A percentile compares a stretch with the other conserved stretches of the same genome.
Evolutionary conservation across 768 basidiomycete species (phyloP).

Genomic region (Mycena polygramma): DNA sequence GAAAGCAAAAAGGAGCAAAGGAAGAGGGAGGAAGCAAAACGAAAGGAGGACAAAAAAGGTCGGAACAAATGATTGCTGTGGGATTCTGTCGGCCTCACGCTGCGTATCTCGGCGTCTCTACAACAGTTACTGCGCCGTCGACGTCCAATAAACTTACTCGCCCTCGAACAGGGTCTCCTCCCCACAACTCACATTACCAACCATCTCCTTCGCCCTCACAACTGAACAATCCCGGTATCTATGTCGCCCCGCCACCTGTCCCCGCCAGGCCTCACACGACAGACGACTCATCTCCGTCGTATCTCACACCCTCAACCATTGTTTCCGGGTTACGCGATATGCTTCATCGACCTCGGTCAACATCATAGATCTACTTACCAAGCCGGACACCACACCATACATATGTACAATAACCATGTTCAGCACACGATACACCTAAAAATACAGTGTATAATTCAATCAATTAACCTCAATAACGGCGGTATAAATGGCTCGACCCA

Average conservation of each 20-base stretch:
- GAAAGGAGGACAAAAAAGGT: conserved; percentile 47
- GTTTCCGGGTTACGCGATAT: conserved; percentile 36
- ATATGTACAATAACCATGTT: conserved; percentile 27
- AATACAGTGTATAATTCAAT: conserved; percentile 31
- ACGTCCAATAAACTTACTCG: conserved; percentile 41
- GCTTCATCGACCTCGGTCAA: conserved; percentile 35
- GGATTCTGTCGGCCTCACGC: conserved; percentile 22
- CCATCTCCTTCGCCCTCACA: conserved; percentile 59
- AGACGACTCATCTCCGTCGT: conserved; percentile 13
- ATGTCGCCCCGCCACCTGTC: conserved; percentile 44
- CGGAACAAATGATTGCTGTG: conserved; percentile 55
- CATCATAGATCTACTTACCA: conserved; percentile 12
- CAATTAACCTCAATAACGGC: conserved; percentile 51
- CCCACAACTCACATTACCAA: conserved; percentile 51
- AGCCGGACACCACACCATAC: conserved; percentile 3
- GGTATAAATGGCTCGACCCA: conserved; percentile 65
- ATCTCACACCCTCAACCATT: conserved; percentile 25
- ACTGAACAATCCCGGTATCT: conserved; percentile 55
- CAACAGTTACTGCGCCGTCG: conserved; percentile 26
- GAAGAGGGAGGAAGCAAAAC: conserved; percentile 46
- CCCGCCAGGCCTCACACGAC: conserved; percentile 21
- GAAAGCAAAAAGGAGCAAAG: conserved; percentile 42
- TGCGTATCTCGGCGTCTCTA: conserved; percentile 11
- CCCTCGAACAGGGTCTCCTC: conserved; percentile 37
- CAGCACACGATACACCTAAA: conserved; percentile 19